These are phyloP conservation scores for Onygenales sp. DNA, from an alignment of 2,329 filamentous ascomycete species.

Conservation along the genomic window DNA sequence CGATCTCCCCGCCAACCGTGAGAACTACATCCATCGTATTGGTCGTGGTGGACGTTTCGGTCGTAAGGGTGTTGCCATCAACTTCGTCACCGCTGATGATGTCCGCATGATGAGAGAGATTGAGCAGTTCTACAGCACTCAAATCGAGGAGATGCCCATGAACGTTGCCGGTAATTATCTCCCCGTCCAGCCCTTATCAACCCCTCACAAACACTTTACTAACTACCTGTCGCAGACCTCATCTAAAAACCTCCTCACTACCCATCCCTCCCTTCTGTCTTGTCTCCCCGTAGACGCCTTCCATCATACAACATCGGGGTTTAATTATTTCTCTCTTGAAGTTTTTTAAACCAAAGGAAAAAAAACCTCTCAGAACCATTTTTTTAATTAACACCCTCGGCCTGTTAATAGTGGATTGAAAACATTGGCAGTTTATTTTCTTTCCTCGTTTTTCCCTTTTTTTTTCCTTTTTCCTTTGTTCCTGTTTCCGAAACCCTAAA, in stretches of 20 bases:
- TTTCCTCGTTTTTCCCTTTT: background rate
- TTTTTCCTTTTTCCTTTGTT: background rate
- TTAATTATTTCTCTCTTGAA: conserved; percentile 2
- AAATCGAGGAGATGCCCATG: conserved; percentile 99
- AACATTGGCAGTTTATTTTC: conserved; percentile 10
- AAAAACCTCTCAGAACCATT: background rate
- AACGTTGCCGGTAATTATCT: conserved; percentile 52
- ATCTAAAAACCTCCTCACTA: conserved; percentile 29
- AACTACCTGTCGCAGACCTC: conserved; percentile 23
- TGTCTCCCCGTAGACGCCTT: background rate
- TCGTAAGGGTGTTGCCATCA: conserved; percentile 99
- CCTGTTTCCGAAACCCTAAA: background rate
- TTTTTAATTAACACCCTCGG: background rate
- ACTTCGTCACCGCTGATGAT: conserved; percentile 98
- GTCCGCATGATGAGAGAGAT: conserved; percentile 99
- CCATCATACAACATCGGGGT: background rate
- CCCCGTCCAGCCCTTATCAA: background rate
- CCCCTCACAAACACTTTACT: conserved; percentile 10
- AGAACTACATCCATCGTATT: conserved; percentile 99
- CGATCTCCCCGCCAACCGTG: conserved; percentile 94
- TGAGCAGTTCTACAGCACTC: conserved; percentile 99
- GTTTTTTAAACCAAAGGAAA: background rate
- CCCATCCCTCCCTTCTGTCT: conserved; percentile 17
- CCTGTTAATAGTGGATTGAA: conserved; percentile 9
- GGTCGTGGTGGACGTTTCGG: conserved; percentile 99